phyloP scores from a whole-genome alignment of 2,329 filamentous ascomycete genomes.

The Pseudopyrenochaeta lycopersici region DNA sequence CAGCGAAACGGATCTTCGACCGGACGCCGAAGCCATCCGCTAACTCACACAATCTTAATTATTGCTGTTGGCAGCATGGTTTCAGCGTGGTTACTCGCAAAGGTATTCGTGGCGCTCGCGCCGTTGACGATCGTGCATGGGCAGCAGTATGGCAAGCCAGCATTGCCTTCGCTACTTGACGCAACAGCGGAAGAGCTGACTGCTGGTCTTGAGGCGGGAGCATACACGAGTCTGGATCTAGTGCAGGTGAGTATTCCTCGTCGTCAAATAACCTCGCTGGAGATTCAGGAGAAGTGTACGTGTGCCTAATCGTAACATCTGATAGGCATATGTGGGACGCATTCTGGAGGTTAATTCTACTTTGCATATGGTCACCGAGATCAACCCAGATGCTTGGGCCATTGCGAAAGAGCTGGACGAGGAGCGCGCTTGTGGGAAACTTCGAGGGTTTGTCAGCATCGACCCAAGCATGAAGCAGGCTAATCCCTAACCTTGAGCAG shows the following conservation, averaged over 20 bases:
- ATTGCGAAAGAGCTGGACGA: slow-evolving; percentile 61
- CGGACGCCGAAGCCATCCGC: background rate
- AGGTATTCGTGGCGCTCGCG: slow-evolving; percentile 27
- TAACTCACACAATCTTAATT: background rate
- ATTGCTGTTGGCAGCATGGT: slow-evolving; percentile 26
- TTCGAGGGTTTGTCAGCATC: slow-evolving; percentile 51
- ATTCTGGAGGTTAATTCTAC: slow-evolving; percentile 63
- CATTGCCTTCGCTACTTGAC: slow-evolving; percentile 57
- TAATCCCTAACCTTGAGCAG: slow-evolving; percentile 33
- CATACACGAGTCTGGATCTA: slow-evolving; percentile 67
- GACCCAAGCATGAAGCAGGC: background rate
- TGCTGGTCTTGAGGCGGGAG: slow-evolving; percentile 57
- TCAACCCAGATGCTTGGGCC: slow-evolving; percentile 63
- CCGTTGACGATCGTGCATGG: slow-evolving; percentile 25
- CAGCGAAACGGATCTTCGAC: background rate
- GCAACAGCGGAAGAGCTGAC: slow-evolving; percentile 62
- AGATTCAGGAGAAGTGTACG: background rate
- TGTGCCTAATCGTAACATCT: background rate
- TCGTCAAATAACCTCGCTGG: background rate
- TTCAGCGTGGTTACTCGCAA: slow-evolving; percentile 24
- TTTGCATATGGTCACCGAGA: slow-evolving; percentile 62
- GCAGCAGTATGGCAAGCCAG: slow-evolving; percentile 18
- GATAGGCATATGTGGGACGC: slow-evolving; percentile 60
- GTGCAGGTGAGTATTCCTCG: slow-evolving; percentile 45
- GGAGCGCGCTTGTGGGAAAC: slow-evolving; percentile 57